phyloP scores from a whole-genome alignment of 2,329 filamentous ascomycete species.

The Penicillium sp. region DNA sequence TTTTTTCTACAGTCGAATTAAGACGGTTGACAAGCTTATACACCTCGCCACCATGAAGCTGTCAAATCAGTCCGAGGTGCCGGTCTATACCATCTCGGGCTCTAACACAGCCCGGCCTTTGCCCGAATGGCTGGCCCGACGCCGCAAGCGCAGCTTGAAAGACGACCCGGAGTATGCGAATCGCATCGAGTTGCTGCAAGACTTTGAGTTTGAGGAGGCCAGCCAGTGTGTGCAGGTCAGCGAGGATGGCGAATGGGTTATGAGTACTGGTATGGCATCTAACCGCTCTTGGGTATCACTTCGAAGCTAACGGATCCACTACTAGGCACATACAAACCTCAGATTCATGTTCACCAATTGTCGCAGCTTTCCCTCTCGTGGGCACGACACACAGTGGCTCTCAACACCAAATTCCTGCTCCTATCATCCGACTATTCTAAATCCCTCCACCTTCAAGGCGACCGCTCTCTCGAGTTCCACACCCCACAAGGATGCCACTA shows the following conservation, averaged over 20 bases:
- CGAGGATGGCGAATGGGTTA: slow-evolving; percentile 95
- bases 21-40: slow-evolving; percentile 9
- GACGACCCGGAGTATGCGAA: slow-evolving; percentile 91
- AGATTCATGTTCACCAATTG: slow-evolving; percentile 95
- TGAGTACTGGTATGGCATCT: slow-evolving; percentile 73
- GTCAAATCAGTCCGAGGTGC: slow-evolving; percentile 72
- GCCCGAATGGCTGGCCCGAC: slow-evolving; percentile 91
- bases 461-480: slow-evolving; percentile 90
- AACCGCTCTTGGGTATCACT: neutral
- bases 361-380: slow-evolving; percentile 93
- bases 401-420: slow-evolving; percentile 89
- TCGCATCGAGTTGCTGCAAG: slow-evolving; percentile 90
- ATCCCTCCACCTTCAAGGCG: slow-evolving; percentile 87
- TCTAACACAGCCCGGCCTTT: slow-evolving; percentile 83
- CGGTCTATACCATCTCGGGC: slow-evolving; percentile 93
- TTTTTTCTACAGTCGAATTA: slow-evolving; percentile 19
- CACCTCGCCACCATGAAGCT: slow-evolving; percentile 46
- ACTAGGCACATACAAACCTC: slow-evolving; percentile 67
- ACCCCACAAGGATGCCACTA: slow-evolving; percentile 87
- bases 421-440: slow-evolving; percentile 92
- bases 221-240: slow-evolving; percentile 87
- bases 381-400: slow-evolving; percentile 83
- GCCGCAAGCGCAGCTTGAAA: slow-evolving; percentile 88
- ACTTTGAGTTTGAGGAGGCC: slow-evolving; percentile 97
- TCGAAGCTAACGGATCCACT: slow-evolving; percentile 11